phyloP scores from a whole-genome alignment of 371 early-diverging fungal species.

The Batkoa obscura region DNA sequence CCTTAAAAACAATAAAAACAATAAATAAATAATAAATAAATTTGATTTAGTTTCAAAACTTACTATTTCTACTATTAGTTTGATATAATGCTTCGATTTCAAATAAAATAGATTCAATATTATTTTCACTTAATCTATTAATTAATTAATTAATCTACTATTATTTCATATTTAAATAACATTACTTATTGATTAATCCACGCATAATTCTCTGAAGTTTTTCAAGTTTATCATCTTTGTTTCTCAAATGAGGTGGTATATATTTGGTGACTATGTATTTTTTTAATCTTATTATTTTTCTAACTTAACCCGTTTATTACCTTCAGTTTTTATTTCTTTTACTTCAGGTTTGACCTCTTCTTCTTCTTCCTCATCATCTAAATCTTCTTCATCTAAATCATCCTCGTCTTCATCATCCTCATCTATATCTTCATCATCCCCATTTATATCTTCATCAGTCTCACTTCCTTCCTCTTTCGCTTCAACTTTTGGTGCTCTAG shows the following conservation, averaged over 20 bases:
- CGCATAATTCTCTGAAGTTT: not conserved
- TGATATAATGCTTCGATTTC: constrained; percentile 38
- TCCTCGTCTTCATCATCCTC: constrained; percentile 9
- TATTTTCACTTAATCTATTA: constrained; percentile 56
- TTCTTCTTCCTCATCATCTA: constrained; percentile 11
- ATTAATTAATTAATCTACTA: not conserved
- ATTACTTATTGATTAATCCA: not conserved
- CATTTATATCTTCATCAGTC: constrained; percentile 7
- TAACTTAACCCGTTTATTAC: no score
- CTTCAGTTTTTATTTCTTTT: constrained; percentile 9
- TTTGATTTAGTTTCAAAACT: constrained; percentile 43
- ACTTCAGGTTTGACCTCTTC: constrained; percentile 8
- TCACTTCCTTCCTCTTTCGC: not conserved
- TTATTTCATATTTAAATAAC: not conserved
- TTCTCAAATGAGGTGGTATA: constrained; percentile 79
- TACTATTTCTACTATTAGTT: no score
- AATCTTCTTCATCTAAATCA: no score
- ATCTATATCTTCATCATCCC: constrained; percentile 6
- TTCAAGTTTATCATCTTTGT: constrained; percentile 27
- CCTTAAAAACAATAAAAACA: no score
- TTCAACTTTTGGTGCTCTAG: not conserved
- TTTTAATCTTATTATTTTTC: not conserved
- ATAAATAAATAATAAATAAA: constrained; percentile 51
- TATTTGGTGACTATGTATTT: constrained; percentile 32
- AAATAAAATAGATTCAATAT: constrained; percentile 63